These are phyloP conservation scores for Byssoonygena ceratinophila DNA, from an alignment of 2,329 filamentous ascomycete genomes.

Conservation along the genomic window DNA sequence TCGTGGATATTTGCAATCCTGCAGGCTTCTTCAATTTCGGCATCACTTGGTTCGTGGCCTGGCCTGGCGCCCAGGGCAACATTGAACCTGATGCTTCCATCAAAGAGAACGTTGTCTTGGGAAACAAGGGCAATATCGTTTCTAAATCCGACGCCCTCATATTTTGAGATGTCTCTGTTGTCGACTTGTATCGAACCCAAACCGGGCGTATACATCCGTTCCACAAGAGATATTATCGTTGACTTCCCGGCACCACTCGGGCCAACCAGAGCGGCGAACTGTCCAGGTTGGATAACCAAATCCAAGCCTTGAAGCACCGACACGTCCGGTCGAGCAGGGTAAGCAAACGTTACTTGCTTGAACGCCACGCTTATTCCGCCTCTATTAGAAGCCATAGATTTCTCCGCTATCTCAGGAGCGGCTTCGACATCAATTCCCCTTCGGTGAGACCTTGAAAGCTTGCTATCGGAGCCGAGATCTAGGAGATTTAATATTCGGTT, in stretches of 20 bases:
- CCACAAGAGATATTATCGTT: conserved; percentile 59
- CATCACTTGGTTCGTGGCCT: conserved; percentile 55
- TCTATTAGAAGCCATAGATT: conserved; percentile 10
- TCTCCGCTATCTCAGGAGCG: conserved; percentile 14
- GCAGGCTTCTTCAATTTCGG: conserved; percentile 51
- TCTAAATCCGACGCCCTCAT: conserved; percentile 57
- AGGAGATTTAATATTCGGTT: conserved; percentile 44
- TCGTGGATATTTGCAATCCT: conserved; percentile 57
- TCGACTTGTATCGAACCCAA: conserved; percentile 58
- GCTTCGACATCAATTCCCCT: conserved; percentile 16
- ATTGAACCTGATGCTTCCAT: conserved; percentile 61
- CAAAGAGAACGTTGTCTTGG: conserved; percentile 67
- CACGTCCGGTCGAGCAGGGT: conserved; percentile 53
- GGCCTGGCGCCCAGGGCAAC: conserved; percentile 49
- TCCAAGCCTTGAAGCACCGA: conserved; percentile 48
- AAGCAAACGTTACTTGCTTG: conserved; percentile 52
- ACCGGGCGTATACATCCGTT: conserved; percentile 61
- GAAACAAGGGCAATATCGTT: conserved; percentile 64
- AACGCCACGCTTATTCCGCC: conserved; percentile 43
- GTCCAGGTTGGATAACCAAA: conserved; percentile 40
- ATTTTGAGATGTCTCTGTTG: conserved; percentile 59
- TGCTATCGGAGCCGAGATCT: conserved; percentile 27
- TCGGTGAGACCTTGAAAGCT: conserved; percentile 17
- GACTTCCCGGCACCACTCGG: conserved; percentile 69
- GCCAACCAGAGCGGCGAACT: conserved; percentile 48